A percentile compares a stretch with the other conserved stretches of the same genome.
Conservation (phyloP, 2,329 filamentous ascomycete genomes). For the Aspergillus tanneri region DNA sequence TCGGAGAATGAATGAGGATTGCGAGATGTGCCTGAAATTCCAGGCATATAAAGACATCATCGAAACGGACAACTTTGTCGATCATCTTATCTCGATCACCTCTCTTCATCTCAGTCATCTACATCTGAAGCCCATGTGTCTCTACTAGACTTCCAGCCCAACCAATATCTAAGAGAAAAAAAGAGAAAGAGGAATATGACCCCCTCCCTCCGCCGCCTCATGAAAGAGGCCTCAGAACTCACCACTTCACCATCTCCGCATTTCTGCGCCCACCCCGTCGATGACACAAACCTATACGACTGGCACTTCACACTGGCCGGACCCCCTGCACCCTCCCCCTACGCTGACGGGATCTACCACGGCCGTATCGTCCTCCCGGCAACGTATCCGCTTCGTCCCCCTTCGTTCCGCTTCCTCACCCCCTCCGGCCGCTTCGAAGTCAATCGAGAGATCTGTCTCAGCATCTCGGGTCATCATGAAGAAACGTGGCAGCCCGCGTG, state of each 20-base stretch:
- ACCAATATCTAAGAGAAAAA: not conserved
- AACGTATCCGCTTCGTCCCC: constrained; percentile 86
- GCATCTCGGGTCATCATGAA: constrained; percentile 91
- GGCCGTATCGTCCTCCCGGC: constrained; percentile 89
- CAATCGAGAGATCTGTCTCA: constrained; percentile 94
- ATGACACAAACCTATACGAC: constrained; percentile 94
- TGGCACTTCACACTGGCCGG: constrained; percentile 99
- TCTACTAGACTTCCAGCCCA: not conserved
- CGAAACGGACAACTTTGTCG: too few relatives aligned
- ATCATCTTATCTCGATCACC: not conserved
- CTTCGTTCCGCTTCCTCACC: constrained; percentile 92
- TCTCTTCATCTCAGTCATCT: not conserved
- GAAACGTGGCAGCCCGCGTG: constrained; percentile 99
- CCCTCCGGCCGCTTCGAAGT: constrained; percentile 91
- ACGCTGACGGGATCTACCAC: constrained; percentile 83
- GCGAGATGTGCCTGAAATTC: too few relatives aligned
- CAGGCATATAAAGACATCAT: too few relatives aligned
- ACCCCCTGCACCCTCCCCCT: constrained; percentile 74
- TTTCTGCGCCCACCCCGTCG: constrained; percentile 74
- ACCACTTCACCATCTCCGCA: constrained; percentile 76
- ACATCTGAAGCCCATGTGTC: not conserved
- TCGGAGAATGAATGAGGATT: too few relatives aligned
- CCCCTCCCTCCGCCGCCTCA: constrained; percentile 38
- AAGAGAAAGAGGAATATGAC: constrained; percentile 24
- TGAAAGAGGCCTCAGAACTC: constrained; percentile 89